Base-by-base conservation (phyloP, 306 rosid genomes). In the Cicer yamashitae region DNA sequence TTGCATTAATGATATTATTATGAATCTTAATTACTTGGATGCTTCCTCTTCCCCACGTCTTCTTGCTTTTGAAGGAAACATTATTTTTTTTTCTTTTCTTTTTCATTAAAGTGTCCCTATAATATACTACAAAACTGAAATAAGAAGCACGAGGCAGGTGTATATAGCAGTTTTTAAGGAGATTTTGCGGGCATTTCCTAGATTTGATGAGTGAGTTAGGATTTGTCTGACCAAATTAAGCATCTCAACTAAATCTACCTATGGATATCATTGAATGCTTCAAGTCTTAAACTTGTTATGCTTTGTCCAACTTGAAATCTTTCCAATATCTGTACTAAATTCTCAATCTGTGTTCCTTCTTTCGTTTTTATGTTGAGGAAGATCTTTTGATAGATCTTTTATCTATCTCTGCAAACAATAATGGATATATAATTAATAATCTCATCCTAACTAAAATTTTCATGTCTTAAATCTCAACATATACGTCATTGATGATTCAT, bases 271-370 rank as follows among this genome's bases (percentile, higher is more conserved):
- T 85, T 84, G 67, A 88, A 87, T 85, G 80, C 84, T 73, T 47
- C 69, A 62, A 75, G 71, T 81, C 77, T 59, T 68, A 73, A 71
- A 76, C 82, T 77, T 74, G 39, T 68, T 5, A 59, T 76, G 64
- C 70, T 75, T 82, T 82, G 69, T 82, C 86, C 80, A 77, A 77
- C 79, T 84, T 59, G 74, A 87, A 83, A 91, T 89, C 92, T 89
- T 87, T 40, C 66, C 80, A 83, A 84, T 78, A 88, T 90, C 91
- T 86, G 81, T 81, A 87, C 76, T 88, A 87, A 88, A 88, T 88
- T 75, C 85, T 80, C 75, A 46, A 73, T 77, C 57, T 76, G 75
- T 80, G 77, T 70, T 77, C 59, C 61, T 22, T 65, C 44, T 52
- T 81, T 77, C 10, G 51, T 70, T 74, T 69, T 51, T 64, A 69